Base-by-base conservation (phyloP, 352 stramenopile genomes). In the Phytophthora pisi region DNA sequence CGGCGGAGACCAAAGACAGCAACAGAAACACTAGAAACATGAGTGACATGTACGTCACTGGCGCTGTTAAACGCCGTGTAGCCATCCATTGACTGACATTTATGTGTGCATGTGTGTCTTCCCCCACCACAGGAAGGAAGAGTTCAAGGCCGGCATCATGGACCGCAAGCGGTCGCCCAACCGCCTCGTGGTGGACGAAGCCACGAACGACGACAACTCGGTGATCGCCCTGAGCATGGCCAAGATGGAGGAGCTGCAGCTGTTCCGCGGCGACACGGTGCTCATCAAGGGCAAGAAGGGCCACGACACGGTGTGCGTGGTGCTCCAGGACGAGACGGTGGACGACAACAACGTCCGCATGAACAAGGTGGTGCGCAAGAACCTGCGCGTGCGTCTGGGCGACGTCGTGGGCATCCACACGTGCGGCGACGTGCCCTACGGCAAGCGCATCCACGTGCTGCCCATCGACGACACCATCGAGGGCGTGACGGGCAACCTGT, bases 351-450 rank as follows among this genome's bases (percentile, higher is more conserved):
- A 93, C 64, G 95, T 99, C 18, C 89, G 96, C 47, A 99, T 99
- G 97, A 99, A 99, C 90, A 99, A 99, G 86, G 95, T 99, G 28
- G 97, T 99, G 49, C 94, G 98, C 31, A 99, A 99, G 90, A 99
- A 99, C 82, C 74, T 99, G 20, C 84, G 97, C 24, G 97, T 99
- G 49, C 91, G 97, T 31, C 89, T 99, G 16, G 95, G 96, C n/a
- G 98, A 99, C 78, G 82, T 99, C 18, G 96, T 99, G 49, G 98
- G 96, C 6, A 93, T 99, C 34, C 92, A 94, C 50, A 95, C 91
- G 51, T 99, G 97, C 74, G 93, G 93, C 16, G 97, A 99, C 76
- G 96, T 99, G 53, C 97, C 97, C 11, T 99, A 99, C 78, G 97
- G 97, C 58, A 99, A 99, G 82, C 91, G 97, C 57, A 97, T 99